A percentile compares a stretch with the other conserved stretches of the same genome.
phyloP scores from a whole-genome alignment of 768 basidiomycete species.

The Tricholoma furcatifolium region DNA sequence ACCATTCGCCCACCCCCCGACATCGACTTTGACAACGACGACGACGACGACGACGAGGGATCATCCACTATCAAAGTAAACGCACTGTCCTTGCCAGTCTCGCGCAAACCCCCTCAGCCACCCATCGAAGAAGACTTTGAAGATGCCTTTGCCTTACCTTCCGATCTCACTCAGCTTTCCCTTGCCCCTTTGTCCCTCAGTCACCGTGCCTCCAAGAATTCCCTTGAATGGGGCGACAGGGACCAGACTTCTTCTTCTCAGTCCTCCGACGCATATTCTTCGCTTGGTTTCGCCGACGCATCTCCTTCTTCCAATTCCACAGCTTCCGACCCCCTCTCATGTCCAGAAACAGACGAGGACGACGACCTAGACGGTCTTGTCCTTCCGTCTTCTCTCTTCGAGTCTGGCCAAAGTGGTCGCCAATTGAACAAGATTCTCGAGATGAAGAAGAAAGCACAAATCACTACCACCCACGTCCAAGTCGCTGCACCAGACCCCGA shows the following conservation, averaged over 20 bases:
- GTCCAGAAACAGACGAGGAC: conserved; percentile 75
- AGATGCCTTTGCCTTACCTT: conserved; percentile 77
- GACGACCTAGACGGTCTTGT: conserved; percentile 81
- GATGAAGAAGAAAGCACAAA: conserved; percentile 53
- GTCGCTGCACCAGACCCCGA: conserved; percentile 64
- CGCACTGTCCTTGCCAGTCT: conserved; percentile 41
- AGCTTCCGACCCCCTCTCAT: conserved; percentile 62
- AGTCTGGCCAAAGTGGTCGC: conserved; percentile 59
- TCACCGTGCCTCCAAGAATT: conserved; percentile 79
- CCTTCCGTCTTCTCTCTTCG: conserved; percentile 74
- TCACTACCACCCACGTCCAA: conserved; percentile 38
- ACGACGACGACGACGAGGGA: conserved; percentile 78
- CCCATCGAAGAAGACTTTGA: conserved; percentile 80
- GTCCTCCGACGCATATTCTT: conserved; percentile 85
- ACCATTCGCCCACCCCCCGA: conserved; percentile 67
- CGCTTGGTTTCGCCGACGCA: conserved; percentile 70
- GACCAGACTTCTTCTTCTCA: conserved; percentile 81
- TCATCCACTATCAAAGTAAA: conserved; percentile 81
- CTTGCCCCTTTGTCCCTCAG: conserved; percentile 74
- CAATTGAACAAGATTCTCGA: conserved; percentile 52
- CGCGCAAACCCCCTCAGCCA: conserved; percentile 32
- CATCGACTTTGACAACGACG: conserved; percentile 39
- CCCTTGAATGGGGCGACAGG: conserved; percentile 83
- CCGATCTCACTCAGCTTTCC: conserved; percentile 78
- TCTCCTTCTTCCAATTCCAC: conserved; percentile 73